These are phyloP conservation scores for Ogataea nakhonphanomensis DNA, from an alignment of 805 yeast genomes.

Conservation along the genomic window DNA sequence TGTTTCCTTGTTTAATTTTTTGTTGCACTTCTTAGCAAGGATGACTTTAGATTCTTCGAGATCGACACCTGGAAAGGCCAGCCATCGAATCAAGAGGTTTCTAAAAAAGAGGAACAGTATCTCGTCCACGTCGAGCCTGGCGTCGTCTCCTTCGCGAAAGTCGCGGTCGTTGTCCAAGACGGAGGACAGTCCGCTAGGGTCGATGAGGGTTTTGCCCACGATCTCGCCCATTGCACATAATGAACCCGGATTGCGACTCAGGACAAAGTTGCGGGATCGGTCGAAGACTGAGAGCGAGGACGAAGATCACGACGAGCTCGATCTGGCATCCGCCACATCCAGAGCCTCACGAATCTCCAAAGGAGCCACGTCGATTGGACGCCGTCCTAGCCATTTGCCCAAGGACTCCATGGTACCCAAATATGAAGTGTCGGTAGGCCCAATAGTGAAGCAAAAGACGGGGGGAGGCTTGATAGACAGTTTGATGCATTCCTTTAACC, in stretches of 20 bases:
- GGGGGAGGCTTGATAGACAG: constrained; percentile 27
- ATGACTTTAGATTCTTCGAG: constrained; percentile 10
- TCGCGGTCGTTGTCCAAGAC: constrained; percentile 3
- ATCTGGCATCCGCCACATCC: background rate
- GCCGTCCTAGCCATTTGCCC: background rate
- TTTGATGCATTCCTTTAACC: constrained; percentile 27
- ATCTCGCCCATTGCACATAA: constrained; percentile 9
- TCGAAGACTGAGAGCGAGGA: constrained; percentile 1
- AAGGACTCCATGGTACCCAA: background rate
- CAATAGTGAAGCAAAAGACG: background rate
- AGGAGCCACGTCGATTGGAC: background rate
- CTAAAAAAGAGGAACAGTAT: constrained; percentile 11
- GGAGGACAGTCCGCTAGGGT: constrained; percentile 1
- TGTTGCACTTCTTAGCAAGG: constrained; percentile 3
- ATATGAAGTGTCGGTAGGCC: background rate
- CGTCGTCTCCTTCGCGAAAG: constrained; percentile 1
- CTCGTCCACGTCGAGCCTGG: constrained; percentile 11
- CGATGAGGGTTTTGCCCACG: constrained; percentile 8
- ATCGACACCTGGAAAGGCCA: constrained; percentile 8
- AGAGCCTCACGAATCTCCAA: background rate
- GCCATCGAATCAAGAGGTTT: constrained; percentile 13
- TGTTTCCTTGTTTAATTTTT: background rate
- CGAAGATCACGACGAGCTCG: constrained; percentile 7
- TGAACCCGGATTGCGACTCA: constrained; percentile 3
- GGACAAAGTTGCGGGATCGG: background rate